Percentiles rank a stretch among this genome's conserved stretches.
phyloP scores from a whole-genome alignment of 106 monocot genomes.

The Acorus gramineus region DNA sequence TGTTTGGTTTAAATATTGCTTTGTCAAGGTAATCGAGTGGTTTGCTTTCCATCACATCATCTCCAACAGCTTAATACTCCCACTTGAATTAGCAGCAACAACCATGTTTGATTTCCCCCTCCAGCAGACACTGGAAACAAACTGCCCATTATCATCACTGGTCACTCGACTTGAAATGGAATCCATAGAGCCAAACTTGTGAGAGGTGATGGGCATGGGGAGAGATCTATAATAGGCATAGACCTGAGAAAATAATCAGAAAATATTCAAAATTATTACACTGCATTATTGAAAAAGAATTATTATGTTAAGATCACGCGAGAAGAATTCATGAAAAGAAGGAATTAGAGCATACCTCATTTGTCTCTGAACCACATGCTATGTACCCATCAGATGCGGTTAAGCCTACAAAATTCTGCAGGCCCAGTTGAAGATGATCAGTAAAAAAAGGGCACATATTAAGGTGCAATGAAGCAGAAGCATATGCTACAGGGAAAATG shows the following conservation, averaged over 20 bases:
- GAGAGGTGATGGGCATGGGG: slow-evolving; percentile 84
- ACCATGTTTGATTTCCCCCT: slow-evolving; percentile 71
- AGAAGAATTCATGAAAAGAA: background rate
- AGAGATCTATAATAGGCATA: slow-evolving; percentile 80
- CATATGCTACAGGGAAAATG: background rate
- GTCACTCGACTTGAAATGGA: slow-evolving; percentile 74
- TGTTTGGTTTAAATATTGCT: no score
- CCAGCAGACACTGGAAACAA: slow-evolving; percentile 96
- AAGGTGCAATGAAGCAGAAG: background rate
- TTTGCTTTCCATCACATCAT: slow-evolving; percentile 36
- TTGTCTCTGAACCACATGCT: slow-evolving; percentile 91
- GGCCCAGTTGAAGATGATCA: slow-evolving; percentile 1
- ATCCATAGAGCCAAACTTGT: slow-evolving; percentile 87
- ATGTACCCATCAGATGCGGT: slow-evolving; percentile 90
- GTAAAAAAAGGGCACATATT: background rate
- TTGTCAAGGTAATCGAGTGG: no score
- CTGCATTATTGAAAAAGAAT: background rate
- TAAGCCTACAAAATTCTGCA: slow-evolving; percentile 96
- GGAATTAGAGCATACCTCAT: slow-evolving; percentile 39
- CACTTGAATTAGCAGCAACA: slow-evolving; percentile 76
- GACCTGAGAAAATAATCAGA: slow-evolving; percentile 31
- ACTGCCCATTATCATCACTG: slow-evolving; percentile 57
- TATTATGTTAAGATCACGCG: background rate
- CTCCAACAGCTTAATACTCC: slow-evolving; percentile 69
- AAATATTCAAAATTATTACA: background rate